Conservation (phyloP, 2,329 filamentous ascomycete species). For the Torrubiellomyces zombiae region DNA sequence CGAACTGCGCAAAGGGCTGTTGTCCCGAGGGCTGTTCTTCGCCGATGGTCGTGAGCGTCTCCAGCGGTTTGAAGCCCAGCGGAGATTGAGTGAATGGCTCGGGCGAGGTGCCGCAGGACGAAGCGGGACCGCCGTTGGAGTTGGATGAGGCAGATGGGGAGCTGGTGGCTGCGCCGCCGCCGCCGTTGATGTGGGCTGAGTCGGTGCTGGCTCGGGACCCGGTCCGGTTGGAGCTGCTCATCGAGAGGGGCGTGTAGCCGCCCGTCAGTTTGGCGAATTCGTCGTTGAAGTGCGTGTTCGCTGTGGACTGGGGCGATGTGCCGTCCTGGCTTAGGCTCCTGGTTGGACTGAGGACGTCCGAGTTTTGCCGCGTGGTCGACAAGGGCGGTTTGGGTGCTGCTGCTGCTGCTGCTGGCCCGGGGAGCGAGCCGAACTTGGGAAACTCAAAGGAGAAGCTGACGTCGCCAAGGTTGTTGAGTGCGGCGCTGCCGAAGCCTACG, state of each 20-base stretch:
- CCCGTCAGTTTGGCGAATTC: constrained; percentile 38
- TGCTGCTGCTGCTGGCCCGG: constrained; percentile 31
- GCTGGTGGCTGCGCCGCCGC: constrained; percentile 35
- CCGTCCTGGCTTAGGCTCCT: constrained; percentile 13
- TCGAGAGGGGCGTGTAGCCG: constrained; percentile 43
- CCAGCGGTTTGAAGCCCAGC: constrained; percentile 43
- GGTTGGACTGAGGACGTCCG: constrained; percentile 12
- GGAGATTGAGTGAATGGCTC: constrained; percentile 61
- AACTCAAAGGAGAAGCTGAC: constrained; percentile 93
- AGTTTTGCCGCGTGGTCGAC: too few species aligned
- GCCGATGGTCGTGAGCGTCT: constrained; percentile 47
- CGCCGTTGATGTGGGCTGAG: constrained; percentile 28
- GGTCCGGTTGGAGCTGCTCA: constrained; percentile 26
- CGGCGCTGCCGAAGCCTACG: constrained; percentile 30
- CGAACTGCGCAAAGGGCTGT: constrained; percentile 13
- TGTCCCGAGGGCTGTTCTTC: constrained; percentile 39
- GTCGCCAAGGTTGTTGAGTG: constrained; percentile 45
- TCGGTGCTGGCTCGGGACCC: constrained; percentile 34
- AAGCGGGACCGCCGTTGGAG: constrained; percentile 40
- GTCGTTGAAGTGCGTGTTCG: constrained; percentile 20
- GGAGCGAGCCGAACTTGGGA: constrained; percentile 73
- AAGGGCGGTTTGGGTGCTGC: too few species aligned
- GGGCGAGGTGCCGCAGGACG: constrained; percentile 61
- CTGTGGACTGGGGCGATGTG: constrained; percentile 8
- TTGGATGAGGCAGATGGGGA: constrained; percentile 49